Base-by-base conservation (phyloP, 192 early-diverging fungal species). In the Entomortierella lignicola region DNA sequence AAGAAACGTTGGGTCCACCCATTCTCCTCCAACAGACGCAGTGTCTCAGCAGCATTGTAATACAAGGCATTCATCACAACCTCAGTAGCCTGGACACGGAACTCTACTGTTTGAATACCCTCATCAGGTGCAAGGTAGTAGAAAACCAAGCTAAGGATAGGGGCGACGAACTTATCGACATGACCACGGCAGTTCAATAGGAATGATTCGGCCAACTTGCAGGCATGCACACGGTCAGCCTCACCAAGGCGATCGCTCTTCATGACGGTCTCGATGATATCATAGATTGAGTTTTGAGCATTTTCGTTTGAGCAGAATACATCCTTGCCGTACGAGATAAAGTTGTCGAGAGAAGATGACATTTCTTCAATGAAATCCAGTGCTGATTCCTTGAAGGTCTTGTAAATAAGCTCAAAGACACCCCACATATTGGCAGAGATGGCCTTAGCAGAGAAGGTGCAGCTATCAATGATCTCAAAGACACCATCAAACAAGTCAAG, bases 361-460 rank as follows among this genome's bases (percentile, higher is more conserved):
- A 99, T 96, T 71, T 96, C 95, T 50, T 94, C 92, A 80, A 94
- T 92, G 79, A 93, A 96, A 77, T 97, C 96, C 47, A 89, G 84
- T 37, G 92, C 93, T 70, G 92, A 92, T 47, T 84, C 88, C 85
- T 92, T 94, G 85, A 96, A 94, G 47, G 93, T 85, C 39, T 69
- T 71, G 84, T 93, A 92, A 58, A 97, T 89, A 66, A 88, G 59
- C 32, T 89, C 91, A 83, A 96, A 93, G 64, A 97, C 79, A 41
- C 82, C 82, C 96, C 94, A 99, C 81, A 94, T 94, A 64, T 82
- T 90, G 42, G 88, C 92, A 25, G 94, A 94, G 54, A 97, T 91
- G 17, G 85, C 68, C 82, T 97, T 97, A 55, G 89, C 81, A 23
- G 95, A 91, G 77, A 92, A 96, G 8, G 95, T 93, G 75, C 89